Evolutionary conservation across 441 rosid genomes (phyloP), one percentile per base, ranked within the genome.

Genomic region (Viola pubescens): DNA sequence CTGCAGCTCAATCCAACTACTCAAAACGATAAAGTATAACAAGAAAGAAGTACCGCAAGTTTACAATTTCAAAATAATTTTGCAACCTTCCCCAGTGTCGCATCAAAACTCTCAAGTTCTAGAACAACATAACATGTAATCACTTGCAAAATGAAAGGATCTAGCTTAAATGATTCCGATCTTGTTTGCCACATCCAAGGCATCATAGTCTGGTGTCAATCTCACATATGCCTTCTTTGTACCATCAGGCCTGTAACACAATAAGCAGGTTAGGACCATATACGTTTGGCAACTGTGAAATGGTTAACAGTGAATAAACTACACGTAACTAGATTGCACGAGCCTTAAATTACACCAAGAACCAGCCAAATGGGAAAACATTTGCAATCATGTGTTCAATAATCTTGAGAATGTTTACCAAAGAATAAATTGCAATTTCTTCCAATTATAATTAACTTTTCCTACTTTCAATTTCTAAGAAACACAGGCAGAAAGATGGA

Each of bases 211-310:
- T 1, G 97, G 92, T 12, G 96, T 83, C 77, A 92, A 77, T 81
- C 98, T 85, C 19, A 92, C 95, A 64, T 82, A 87, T 4, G 98
- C 95, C 74, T 87, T 89, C 89, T 92, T 92, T 0, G 97, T 89
- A 16, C 95, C 97, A 72, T 92, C 95, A 50, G 98, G 98, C 87
- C 98, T 87, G 82, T 5, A 75, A 72, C 5, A 56, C 43, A 37
- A 58, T 1, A 6, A 9, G 2, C 34, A 26, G 34, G 34, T 38
- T n/a, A 16, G 41, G 11, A 60, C n/a, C 48, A 26, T 9, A 37
- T 44, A 5, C 6, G 5, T 10, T 38, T 11, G 12, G 6, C 34
- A 7, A 12, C 4, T 34, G 39, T 49, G 10, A 0, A 10, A 39
- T 3, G 37, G 26, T 51, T 5, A 60, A 48, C 40, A 7, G 50